Percentiles rank a stretch among this genome's conserved stretches.
Conservation (phyloP, 2,329 filamentous ascomycete genomes). For the Aspergillus pseudoterreus region DNA sequence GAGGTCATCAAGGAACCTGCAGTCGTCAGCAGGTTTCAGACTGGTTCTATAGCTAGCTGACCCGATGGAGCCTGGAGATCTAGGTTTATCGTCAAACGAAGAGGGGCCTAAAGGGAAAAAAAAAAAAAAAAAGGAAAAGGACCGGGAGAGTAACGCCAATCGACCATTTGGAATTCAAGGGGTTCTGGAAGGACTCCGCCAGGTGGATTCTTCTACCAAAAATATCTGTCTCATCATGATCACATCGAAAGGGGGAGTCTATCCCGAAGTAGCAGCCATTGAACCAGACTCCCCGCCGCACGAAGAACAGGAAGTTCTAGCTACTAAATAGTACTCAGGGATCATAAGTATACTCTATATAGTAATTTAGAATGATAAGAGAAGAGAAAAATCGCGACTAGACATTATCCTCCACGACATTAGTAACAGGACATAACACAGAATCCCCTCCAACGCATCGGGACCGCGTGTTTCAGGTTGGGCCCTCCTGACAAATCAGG, state of each 20-base stretch:
- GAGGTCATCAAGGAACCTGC: background rate
- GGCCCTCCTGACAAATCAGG: slow-evolving; percentile 17
- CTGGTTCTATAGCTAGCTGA: background rate
- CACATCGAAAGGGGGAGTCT: background rate
- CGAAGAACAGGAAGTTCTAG: too few relatives aligned
- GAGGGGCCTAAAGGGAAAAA: background rate
- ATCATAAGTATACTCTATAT: too few relatives aligned
- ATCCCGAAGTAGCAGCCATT: background rate
- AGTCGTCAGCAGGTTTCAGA: slow-evolving; percentile 6
- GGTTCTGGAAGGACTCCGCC: background rate
- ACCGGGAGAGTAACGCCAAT: background rate
- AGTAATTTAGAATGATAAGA: too few relatives aligned
- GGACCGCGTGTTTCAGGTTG: slow-evolving; percentile 16
- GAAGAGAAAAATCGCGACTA: too few relatives aligned
- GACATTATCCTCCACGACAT: too few relatives aligned
- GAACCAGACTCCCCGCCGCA: background rate
- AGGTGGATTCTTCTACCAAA: background rate
- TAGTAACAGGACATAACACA: background rate
- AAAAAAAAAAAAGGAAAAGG: too few relatives aligned
- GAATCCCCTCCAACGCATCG: background rate
- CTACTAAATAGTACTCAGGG: too few relatives aligned
- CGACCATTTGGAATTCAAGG: background rate
- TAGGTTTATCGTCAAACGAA: background rate
- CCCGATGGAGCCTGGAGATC: slow-evolving; percentile 3
- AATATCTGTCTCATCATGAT: background rate